A percentile compares a stretch with the other conserved stretches of the same genome.
These are phyloP conservation scores for Fusarium circinatum DNA, from an alignment of 2,329 filamentous ascomycete genomes.

Conservation along the genomic window DNA sequence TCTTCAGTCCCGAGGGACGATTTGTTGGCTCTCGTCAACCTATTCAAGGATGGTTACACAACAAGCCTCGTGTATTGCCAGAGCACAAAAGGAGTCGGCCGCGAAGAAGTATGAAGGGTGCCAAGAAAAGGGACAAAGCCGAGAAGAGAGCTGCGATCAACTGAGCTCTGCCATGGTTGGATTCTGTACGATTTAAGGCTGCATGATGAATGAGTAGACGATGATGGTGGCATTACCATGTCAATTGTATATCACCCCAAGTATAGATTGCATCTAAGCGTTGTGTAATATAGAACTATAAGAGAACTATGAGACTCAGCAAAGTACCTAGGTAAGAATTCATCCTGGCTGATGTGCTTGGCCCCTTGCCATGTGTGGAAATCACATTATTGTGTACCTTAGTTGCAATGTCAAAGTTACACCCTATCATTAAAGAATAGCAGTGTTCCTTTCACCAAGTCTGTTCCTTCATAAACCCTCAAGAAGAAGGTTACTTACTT, in stretches of 20 bases:
- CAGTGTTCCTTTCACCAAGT: background rate
- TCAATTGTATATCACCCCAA: constrained; percentile 18
- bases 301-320: background rate
- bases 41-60: constrained; percentile 76
- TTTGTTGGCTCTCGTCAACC: constrained; percentile 75
- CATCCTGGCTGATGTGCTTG: background rate
- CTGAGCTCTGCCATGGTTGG: background rate
- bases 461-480: background rate
- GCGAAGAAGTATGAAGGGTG: constrained; percentile 75
- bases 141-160: constrained; percentile 40
- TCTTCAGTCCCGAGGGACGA: constrained; percentile 86
- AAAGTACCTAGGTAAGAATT: background rate
- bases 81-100: constrained; percentile 66
- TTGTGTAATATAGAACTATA: constrained; percentile 12
- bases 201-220: constrained; percentile 29
- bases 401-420: background rate
- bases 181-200: constrained; percentile 1
- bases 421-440: background rate
- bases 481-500: background rate
- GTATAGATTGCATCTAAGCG: constrained; percentile 20
- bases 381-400: background rate
- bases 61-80: constrained; percentile 63
- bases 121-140: constrained; percentile 55
- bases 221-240: constrained; percentile 22
- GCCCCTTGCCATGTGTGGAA: background rate